A percentile compares a stretch with the other conserved stretches of the same genome.
phyloP scores from a whole-genome alignment of 192 early-diverging fungal genomes.

The Podila verticillata region DNA sequence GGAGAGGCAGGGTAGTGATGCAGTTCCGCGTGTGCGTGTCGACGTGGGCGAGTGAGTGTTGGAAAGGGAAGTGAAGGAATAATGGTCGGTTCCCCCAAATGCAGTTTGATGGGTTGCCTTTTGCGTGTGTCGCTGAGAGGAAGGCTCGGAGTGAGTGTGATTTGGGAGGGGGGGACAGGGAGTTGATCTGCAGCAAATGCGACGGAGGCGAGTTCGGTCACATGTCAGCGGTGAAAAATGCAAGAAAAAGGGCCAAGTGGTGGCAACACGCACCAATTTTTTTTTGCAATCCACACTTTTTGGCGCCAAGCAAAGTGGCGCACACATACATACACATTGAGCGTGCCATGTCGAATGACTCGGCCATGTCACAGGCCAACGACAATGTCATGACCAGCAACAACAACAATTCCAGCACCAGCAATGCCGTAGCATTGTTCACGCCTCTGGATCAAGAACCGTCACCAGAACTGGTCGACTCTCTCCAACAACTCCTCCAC shows the following conservation, averaged over 20 bases:
- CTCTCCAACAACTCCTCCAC: slow-evolving; percentile 6
- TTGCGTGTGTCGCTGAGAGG: too few species aligned
- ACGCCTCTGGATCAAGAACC: neutral
- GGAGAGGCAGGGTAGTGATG: too few species aligned
- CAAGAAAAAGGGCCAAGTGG: neutral
- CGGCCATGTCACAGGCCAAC: neutral
- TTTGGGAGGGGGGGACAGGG: too few species aligned
- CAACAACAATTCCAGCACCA: neutral
- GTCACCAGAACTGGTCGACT: slow-evolving; percentile 6
- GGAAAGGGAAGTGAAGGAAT: too few species aligned
- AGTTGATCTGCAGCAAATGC: too few species aligned
- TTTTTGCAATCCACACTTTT: neutral
- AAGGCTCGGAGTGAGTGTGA: too few species aligned
- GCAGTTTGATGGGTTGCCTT: too few species aligned
- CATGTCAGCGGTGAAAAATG: too few species aligned
- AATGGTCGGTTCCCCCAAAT: too few species aligned
- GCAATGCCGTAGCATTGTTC: neutral
- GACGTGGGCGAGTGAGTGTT: too few species aligned
- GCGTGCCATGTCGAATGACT: neutral
- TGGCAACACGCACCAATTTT: neutral
- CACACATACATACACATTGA: neutral
- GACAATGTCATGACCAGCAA: neutral
- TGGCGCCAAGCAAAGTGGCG: neutral
- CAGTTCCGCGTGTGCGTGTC: too few species aligned
- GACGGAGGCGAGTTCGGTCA: too few species aligned